Evolutionary conservation across 192 early-diverging fungal species (phyloP).

Genomic region (Gonapodya prolifera): DNA sequence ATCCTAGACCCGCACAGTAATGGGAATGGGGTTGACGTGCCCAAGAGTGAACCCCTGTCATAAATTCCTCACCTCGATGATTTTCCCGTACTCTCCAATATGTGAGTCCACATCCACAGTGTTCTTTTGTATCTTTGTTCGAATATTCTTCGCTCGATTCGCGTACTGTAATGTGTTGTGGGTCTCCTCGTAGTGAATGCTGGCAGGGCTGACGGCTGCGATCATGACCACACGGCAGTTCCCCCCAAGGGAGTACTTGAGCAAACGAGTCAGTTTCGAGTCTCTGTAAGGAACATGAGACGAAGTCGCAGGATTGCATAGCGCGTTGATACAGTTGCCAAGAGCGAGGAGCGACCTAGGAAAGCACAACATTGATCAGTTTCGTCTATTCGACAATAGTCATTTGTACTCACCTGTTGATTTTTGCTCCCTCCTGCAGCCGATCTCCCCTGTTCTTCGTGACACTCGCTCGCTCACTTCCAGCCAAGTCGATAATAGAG

Average conservation of each 20-base stretch:
- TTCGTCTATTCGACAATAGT: background rate
- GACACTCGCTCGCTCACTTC: slow-evolving; percentile 46
- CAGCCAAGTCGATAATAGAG: slow-evolving; percentile 58
- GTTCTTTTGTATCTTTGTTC: slow-evolving; percentile 49
- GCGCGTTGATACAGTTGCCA: slow-evolving; percentile 65
- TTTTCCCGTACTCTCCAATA: slow-evolving; percentile 45
- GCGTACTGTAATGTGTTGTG: slow-evolving; percentile 73
- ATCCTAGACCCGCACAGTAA: background rate
- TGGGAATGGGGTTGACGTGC: too few species aligned
- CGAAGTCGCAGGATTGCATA: slow-evolving; percentile 30
- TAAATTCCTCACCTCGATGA: slow-evolving; percentile 29
- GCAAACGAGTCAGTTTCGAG: slow-evolving; percentile 55
- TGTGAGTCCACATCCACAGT: slow-evolving; percentile 42
- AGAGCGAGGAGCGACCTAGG: slow-evolving; percentile 45
- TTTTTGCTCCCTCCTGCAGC: slow-evolving; percentile 65
- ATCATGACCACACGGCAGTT: slow-evolving; percentile 77
- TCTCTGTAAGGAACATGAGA: slow-evolving; percentile 66
- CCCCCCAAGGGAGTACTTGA: slow-evolving; percentile 63
- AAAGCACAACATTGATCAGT: background rate
- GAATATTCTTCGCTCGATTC: slow-evolving; percentile 55
- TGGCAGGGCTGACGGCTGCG: slow-evolving; percentile 54
- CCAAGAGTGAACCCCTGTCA: too few species aligned
- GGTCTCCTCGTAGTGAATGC: slow-evolving; percentile 58
- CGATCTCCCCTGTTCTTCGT: slow-evolving; percentile 42
- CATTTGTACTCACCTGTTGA: slow-evolving; percentile 33